These are phyloP conservation scores for Pistacia vera DNA, from an alignment of 345 rosid species.

Conservation along the genomic window DNA sequence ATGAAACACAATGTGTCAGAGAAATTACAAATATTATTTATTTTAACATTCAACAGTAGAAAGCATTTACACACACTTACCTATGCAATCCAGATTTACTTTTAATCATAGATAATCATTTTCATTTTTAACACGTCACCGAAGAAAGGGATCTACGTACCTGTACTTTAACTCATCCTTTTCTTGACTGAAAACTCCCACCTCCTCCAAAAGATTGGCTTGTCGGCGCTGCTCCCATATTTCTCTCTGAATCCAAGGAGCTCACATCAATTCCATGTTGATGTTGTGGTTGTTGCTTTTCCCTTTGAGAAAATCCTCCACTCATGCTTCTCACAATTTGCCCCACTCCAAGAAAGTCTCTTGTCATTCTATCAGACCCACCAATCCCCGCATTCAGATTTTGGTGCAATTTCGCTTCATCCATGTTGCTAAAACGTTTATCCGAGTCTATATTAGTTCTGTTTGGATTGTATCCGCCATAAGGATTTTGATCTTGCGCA, in stretches of 20 bases:
- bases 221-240: slow-evolving; percentile 42
- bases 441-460: slow-evolving; percentile 12
- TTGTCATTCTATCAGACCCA: slow-evolving; percentile 60
- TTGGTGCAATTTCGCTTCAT: slow-evolving; percentile 31
- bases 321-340: slow-evolving; percentile 57
- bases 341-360: slow-evolving; percentile 85
- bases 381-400: slow-evolving; percentile 25
- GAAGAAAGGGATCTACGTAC: background rate
- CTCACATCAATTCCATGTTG: slow-evolving; percentile 22
- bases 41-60: background rate
- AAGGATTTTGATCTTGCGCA: slow-evolving; percentile 16
- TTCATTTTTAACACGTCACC: background rate
- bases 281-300: slow-evolving; percentile 21
- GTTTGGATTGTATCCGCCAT: slow-evolving; percentile 15
- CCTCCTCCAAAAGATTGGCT: slow-evolving; percentile 32
- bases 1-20: slow-evolving; percentile 54
- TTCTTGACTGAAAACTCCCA: slow-evolving; percentile 17
- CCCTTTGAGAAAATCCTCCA: slow-evolving; percentile 43
- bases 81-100: background rate
- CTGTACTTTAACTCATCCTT: background rate
- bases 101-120: slow-evolving; percentile 3
- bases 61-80: background rate
- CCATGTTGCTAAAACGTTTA: slow-evolving; percentile 15
- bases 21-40: slow-evolving; percentile 6
- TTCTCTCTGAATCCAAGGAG: slow-evolving; percentile 43